Base-by-base conservation (phyloP, 1,139 yeast species). In the Pichia sp. region DNA sequence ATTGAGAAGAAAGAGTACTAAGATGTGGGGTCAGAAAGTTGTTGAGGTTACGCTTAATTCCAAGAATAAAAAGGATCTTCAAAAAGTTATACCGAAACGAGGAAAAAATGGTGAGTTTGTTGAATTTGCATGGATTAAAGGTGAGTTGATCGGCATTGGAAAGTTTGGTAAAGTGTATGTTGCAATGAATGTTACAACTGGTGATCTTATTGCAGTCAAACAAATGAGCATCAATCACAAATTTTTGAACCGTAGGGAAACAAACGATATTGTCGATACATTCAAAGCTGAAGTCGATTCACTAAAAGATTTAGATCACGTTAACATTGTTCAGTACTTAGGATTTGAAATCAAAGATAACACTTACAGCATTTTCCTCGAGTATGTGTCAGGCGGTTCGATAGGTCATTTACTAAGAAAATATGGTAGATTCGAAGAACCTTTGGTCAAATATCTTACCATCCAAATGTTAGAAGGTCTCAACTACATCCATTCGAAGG, bases 161-260 rank as follows among this genome's bases (percentile, higher is more conserved):
- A 92, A 97, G 0, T 95, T 92, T 75, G 99, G 99, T n/a, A 85
- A 89, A 47, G 99, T 95, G 0, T 93, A 81, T 66, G 76, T 95
- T 57, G 98, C 97, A 0, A 77, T 95, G 65, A 95, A 95, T 69
- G 95, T 90, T 15, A 93, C 98, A 0, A 90, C 97, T 0, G 98
- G 99, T 54, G 99, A 95, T 65, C 92, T 95, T 97, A 85, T 95
- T 73, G 99, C 99, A 0, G 99, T 95, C 1, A 95, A 95, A 67
- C 99, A 95, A 69, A 97, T 93, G 5, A 84, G 80, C 51, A 87
- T 87, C 5, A 86, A 90, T 1, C 56, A 63, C 16, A 65, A 62
- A 50, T 62, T 53, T 59, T 69, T 75, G 15, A 70, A 72, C 13
- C 81, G 76, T 54, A 73, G 73, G 51, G 80, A 78, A 51, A 75